phyloP scores from a whole-genome alignment of 371 early-diverging fungal species.

The Mortierella sp. region DNA sequence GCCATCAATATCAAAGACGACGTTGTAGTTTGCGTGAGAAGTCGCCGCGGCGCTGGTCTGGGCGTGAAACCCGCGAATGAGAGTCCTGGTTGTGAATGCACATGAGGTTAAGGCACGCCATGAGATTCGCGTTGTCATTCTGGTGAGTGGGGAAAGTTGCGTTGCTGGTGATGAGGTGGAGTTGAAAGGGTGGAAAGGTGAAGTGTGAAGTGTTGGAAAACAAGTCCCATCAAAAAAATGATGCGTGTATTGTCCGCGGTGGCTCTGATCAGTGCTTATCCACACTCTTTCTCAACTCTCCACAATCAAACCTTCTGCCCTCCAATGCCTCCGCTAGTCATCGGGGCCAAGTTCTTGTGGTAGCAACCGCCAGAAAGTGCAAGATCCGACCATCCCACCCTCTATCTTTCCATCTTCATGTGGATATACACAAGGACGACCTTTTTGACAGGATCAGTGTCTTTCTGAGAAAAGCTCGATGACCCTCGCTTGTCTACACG shows the following conservation, averaged over 20 bases:
- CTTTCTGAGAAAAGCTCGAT: too few relatives aligned
- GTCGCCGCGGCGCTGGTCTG: constrained; percentile 1
- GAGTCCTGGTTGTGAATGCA: constrained; percentile 10
- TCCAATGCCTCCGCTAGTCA: too few relatives aligned
- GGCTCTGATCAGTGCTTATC: constrained; percentile 1
- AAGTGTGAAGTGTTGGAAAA: not conserved
- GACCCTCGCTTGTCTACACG: too few relatives aligned
- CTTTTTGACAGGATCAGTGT: too few relatives aligned
- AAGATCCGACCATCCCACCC: constrained; percentile 95
- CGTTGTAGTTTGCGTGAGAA: constrained; percentile 59
- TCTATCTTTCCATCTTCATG: constrained; percentile 78
- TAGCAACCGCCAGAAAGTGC: constrained; percentile 96
- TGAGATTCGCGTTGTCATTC: constrained; percentile 10
- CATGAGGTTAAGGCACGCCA: not conserved
- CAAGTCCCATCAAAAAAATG: not conserved
- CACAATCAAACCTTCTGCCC: too few relatives aligned
- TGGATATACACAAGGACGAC: constrained; percentile 88
- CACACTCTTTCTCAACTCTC: too few relatives aligned
- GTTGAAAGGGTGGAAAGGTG: not conserved
- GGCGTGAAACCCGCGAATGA: constrained; percentile 5
- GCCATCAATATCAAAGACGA: constrained; percentile 86
- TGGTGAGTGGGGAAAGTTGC: not conserved
- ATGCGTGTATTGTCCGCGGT: not conserved
- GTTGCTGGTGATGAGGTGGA: not conserved
- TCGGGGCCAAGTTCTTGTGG: constrained; percentile 90